Percentiles rank a stretch among this genome's conserved stretches.
Conservation (phyloP, 768 basidiomycete genomes). For the Hydnum rufescens region DNA sequence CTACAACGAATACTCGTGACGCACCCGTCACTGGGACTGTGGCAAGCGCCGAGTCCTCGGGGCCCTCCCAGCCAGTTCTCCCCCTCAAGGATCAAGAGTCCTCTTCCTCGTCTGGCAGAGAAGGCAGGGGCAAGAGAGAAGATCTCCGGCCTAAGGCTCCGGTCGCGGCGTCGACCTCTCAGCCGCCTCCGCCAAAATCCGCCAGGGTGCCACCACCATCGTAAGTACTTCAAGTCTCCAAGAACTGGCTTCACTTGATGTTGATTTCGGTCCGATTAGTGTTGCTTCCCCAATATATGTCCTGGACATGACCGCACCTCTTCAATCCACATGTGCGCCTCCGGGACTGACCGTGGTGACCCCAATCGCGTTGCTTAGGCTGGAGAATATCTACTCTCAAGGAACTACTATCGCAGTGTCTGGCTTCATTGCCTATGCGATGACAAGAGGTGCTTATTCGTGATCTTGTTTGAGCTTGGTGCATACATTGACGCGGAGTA, state of each 20-base stretch:
- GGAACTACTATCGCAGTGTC: slow-evolving; percentile 81
- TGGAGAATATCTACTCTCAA: slow-evolving; percentile 65
- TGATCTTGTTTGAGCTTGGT: neutral
- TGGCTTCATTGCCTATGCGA: slow-evolving; percentile 83
- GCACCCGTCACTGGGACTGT: neutral
- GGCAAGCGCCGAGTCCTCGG: neutral
- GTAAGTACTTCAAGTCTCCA: slow-evolving; percentile 8
- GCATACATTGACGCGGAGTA: slow-evolving; percentile 1
- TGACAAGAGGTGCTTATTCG: slow-evolving; percentile 48
- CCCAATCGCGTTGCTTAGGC: slow-evolving; percentile 72
- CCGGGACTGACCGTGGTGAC: slow-evolving; percentile 71
- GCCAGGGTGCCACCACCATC: neutral
- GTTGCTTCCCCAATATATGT: slow-evolving; percentile 5
- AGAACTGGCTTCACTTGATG: slow-evolving; percentile 16
- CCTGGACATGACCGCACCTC: slow-evolving; percentile 15
- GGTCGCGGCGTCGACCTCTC: neutral
- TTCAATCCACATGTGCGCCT: slow-evolving; percentile 48
- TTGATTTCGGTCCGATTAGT: slow-evolving; percentile 18
- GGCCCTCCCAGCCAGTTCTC: neutral
- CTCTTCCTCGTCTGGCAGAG: neutral
- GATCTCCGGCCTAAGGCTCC: neutral
- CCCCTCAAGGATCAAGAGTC: neutral
- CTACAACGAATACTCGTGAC: neutral
- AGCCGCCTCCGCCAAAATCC: neutral
- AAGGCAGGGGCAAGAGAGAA: neutral